Base-by-base conservation (phyloP, 768 basidiomycete species). In the Rhizopogon sp. region DNA sequence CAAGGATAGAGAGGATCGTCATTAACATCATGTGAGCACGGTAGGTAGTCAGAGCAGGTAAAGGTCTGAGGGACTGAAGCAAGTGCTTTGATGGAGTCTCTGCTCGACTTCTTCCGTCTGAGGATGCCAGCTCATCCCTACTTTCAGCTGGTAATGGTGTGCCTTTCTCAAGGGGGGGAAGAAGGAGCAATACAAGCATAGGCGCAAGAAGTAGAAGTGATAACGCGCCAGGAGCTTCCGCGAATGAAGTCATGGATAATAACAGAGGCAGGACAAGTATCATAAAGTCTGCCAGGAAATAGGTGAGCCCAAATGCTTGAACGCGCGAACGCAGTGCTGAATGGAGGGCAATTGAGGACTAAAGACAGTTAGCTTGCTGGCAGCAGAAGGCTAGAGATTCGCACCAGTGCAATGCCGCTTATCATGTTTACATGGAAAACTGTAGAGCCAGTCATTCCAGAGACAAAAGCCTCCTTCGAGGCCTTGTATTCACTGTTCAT, bases 21-120 rank as follows among this genome's bases (percentile, higher is more conserved):
- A 98, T 83, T 17, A 97, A 74, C 80, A 98, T 87, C 94, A 98
- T 95, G 65, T 97, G 91, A 3, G 94, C 85, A 43, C 97, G 78
- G 67, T 96, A 98, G 0, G 87, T 82, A 10, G 93, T 91, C 54
- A 99, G 67, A 40, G 92, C 87, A 1, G 92, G 83, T 44, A 93
- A 71, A 2, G 77, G 79, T n/a, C 74, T 58, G 16, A 68, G 49
- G n/a, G 61, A 25, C 31, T 59, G 29, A 5, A 50, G 5, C 22
- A 14, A 37, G 5, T 35, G 47, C 5, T 31, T 39, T 5, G 50
- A 31, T 11, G 55, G 43, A 14, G 52, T 31, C 28, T 55, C 41
- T 33, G 7, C 10, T 10, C 20, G 37, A 37, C 33, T 49, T 49
- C 47, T 37, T 49, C 35, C 47, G 25, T 54, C 41, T 42, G 52